Evolutionary conservation across 352 stramenopile species (phyloP), one percentile per base, ranked within the genome.

Genomic region (Phytopythium mirpurense): DNA sequence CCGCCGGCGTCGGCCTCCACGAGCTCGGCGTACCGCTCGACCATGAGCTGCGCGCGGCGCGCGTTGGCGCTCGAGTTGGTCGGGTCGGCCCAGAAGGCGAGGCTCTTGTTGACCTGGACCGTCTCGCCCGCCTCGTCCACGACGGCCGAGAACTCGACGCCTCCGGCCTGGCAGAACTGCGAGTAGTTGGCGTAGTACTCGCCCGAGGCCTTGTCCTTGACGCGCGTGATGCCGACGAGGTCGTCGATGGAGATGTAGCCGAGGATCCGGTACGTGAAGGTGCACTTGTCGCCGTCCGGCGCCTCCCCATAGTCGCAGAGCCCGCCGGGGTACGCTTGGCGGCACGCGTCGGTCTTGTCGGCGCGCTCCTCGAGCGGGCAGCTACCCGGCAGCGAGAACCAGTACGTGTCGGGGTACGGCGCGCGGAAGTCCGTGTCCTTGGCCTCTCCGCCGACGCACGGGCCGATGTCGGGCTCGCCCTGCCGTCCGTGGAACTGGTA

Each of bases 201-300:
- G 15, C 51, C 62, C 0, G 67, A 78, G 5, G 40, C 43, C 24
- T 64, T 44, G 57, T 84, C 72, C 2, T 48, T 58, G 56, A 89
- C 75, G 35, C 54, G 56, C 2, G 81, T 89, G 66, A 92, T 92
- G 44, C 78, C 78, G 3, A 92, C 81, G 21, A 90, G 52, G 57
- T 92, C 81, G 42, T 92, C 81, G 41, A 92, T 73, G 15, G 67
- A 56, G 9, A 92, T 67, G 58, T 75, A 90, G 21, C 82, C 78
- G 27, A 90, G 62, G 38, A 90, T 79, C 8, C 65, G 61, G 70
- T 89, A 92, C 51, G 80, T 76, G 70, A 71, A 92, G 27, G 78
- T 89, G 65, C 78, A 92, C 29, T 26, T 57, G 48, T 83, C 42
- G 26, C 82, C 82, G 50, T 90, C 78, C 0, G 82, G 78, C n/a